Percentiles rank a stretch among this genome's conserved stretches.
Evolutionary conservation across 306 rosid genomes (phyloP).

Genomic region (Sechiopsis laciniata): DNA sequence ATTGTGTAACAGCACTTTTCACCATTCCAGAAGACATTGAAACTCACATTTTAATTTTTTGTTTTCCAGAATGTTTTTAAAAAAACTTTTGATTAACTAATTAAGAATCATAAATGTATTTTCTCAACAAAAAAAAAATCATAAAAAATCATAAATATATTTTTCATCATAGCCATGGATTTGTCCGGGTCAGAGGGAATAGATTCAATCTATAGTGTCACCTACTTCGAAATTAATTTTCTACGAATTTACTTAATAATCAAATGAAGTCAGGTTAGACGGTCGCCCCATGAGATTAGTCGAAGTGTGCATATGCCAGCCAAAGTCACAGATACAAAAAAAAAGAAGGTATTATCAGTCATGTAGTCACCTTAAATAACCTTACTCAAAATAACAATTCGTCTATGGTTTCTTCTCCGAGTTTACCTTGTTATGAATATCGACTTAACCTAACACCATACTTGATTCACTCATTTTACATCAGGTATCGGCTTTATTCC

Average conservation of each 20-base stretch:
- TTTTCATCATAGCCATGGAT: too few relatives aligned
- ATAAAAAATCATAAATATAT: background rate
- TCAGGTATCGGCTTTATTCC: constrained; percentile 74
- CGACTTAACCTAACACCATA: background rate
- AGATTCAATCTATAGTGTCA: too few relatives aligned
- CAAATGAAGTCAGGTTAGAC: too few relatives aligned
- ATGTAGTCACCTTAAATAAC: background rate
- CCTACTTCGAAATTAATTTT: too few relatives aligned
- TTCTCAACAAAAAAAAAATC: too few relatives aligned
- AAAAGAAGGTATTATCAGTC: background rate
- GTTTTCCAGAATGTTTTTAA: background rate
- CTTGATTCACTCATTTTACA: background rate
- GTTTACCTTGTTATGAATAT: background rate
- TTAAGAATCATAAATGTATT: background rate
- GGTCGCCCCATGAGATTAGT: too few relatives aligned
- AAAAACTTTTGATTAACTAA: background rate
- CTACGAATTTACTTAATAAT: too few relatives aligned
- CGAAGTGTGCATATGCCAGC: too few relatives aligned
- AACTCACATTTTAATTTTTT: background rate
- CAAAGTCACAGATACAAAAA: too few relatives aligned
- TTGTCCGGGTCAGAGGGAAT: too few relatives aligned
- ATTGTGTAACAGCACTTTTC: background rate
- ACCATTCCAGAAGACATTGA: background rate
- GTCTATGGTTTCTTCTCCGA: background rate
- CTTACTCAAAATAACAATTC: background rate